Evolutionary conservation across 352 stramenopile species (phyloP).

Genomic region (Phytopythium litorale): DNA sequence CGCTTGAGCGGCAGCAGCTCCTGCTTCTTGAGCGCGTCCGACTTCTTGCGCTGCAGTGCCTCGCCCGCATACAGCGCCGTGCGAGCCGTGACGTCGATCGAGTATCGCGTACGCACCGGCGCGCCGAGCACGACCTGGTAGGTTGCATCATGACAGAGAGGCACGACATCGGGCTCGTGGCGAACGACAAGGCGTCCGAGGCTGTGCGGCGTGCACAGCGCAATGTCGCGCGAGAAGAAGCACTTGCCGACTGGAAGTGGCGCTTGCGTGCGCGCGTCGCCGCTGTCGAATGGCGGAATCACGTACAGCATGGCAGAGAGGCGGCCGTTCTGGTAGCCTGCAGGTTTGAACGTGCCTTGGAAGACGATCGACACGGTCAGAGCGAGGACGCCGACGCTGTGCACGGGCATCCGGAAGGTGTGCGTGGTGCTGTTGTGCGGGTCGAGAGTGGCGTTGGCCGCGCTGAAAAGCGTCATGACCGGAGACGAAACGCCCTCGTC

Average conservation of each 20-base stretch:
- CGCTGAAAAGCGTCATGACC: constrained; percentile 29
- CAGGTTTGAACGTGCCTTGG: constrained; percentile 66
- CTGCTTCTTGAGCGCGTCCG: constrained; percentile 62
- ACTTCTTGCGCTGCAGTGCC: constrained; percentile 40
- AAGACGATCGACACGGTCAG: constrained; percentile 65
- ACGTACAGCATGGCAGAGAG: constrained; percentile 79
- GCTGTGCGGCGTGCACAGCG: constrained; percentile 56
- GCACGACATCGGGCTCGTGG: constrained; percentile 53
- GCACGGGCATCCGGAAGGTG: constrained; percentile 45
- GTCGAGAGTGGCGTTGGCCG: constrained; percentile 43
- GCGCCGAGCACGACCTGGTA: constrained; percentile 78
- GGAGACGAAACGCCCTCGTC: constrained; percentile 8
- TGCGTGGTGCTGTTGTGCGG: constrained; percentile 63
- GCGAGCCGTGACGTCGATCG: constrained; percentile 44
- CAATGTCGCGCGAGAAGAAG: constrained; percentile 42
- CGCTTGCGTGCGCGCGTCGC: constrained; percentile 10
- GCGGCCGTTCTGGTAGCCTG: constrained; percentile 70
- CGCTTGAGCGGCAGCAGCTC: constrained; percentile 51
- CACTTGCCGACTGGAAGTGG: constrained; percentile 57
- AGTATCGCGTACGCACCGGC: constrained; percentile 67
- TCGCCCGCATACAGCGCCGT: constrained; percentile 47
- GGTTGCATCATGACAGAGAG: constrained; percentile 37
- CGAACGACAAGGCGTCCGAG: constrained; percentile 63
- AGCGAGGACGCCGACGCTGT: constrained; percentile 38
- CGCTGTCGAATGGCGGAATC: constrained; percentile 19